These are phyloP conservation scores for Fallopia convolvulus DNA, from an alignment of 148 eudicot genomes.

Conservation along the genomic window DNA sequence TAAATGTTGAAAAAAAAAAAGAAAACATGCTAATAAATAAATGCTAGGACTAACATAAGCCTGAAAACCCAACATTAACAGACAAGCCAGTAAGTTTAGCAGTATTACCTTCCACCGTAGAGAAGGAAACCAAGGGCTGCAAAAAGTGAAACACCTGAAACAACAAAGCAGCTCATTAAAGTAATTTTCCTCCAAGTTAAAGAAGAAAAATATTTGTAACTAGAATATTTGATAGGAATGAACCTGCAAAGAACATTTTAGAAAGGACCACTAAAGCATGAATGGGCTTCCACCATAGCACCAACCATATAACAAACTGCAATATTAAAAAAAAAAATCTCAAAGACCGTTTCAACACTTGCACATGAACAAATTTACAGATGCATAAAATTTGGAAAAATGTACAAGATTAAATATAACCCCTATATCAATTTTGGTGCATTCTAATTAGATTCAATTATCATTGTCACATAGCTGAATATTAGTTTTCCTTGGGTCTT, in stretches of 20 bases:
- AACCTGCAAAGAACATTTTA: conserved; percentile 96
- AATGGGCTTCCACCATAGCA: conserved; percentile 90
- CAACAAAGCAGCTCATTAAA: conserved; percentile 1
- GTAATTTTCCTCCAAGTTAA: background rate
- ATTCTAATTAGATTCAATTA: too few relatives aligned
- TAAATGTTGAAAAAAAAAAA: background rate
- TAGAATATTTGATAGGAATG: background rate
- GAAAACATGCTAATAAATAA: background rate
- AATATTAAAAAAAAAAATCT: conserved; percentile 15
- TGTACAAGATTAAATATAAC: background rate
- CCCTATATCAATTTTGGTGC: too few relatives aligned
- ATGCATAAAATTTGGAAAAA: background rate
- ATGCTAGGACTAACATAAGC: background rate
- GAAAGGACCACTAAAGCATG: conserved; percentile 54
- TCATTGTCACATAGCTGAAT: too few relatives aligned
- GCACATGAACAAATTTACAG: background rate
- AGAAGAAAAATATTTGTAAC: background rate
- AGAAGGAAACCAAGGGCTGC: conserved; percentile 93
- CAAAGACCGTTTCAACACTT: conserved; percentile 3
- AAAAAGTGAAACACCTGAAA: conserved; percentile 77
- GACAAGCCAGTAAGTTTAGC: background rate
- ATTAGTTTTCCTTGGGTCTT: too few relatives aligned
- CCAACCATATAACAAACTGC: conserved; percentile 75
- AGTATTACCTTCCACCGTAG: conserved; percentile 80
- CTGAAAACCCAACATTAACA: background rate